Evolutionary conservation across 805 yeast genomes (phyloP), one percentile per base, ranked within the genome.

Genomic region (Teunomyces aglyptinius): DNA sequence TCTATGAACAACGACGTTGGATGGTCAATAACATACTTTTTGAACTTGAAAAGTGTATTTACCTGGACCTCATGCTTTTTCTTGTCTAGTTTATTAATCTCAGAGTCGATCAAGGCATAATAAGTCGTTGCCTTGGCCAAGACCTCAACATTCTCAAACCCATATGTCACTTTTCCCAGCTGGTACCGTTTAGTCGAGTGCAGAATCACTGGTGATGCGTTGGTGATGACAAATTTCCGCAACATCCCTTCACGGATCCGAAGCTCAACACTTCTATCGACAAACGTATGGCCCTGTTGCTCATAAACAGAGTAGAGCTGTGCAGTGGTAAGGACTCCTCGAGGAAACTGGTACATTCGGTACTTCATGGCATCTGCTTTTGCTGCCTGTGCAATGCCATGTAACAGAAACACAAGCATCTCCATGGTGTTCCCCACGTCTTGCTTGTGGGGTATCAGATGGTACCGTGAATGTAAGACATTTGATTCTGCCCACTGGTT

Each of bases 241-340:
- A 81, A 35, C 3, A 50, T 43, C 0, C 79, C 77, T 15, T 60
- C 51, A 33, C 71, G 57, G 1, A 69, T 63, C 32, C 70, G 52
- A 11, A 63, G 48, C 45, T 73, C 77, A 1, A 80, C 57, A 39
- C 63, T 64, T 32, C 67, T 66, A 52, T 81, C 86, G 2, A 80
- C 80, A 56, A 67, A 71, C 0, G 85, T 78, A 50, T 68, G 59
- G 0, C 81, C 79, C 35, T 69, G 63, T 19, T 65, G 59, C 11
- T 69, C 69, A 44, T 70, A 75, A 8, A 80, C 52, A 1, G 83
- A 64, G 52, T 81, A 81, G 3, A 81, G 52, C 49, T 80, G 85
- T 27, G 70, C 70, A 10, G 70, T 49, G 1, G 79, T 66, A 6
- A 77, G 61, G 31, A 77, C 50, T 7, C 72, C 70, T 12, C 51